Percentiles rank a stretch among this genome's conserved stretches.
These are phyloP conservation scores for Rubia tinctorum DNA, from an alignment of 305 asterid genomes.

Conservation along the genomic window DNA sequence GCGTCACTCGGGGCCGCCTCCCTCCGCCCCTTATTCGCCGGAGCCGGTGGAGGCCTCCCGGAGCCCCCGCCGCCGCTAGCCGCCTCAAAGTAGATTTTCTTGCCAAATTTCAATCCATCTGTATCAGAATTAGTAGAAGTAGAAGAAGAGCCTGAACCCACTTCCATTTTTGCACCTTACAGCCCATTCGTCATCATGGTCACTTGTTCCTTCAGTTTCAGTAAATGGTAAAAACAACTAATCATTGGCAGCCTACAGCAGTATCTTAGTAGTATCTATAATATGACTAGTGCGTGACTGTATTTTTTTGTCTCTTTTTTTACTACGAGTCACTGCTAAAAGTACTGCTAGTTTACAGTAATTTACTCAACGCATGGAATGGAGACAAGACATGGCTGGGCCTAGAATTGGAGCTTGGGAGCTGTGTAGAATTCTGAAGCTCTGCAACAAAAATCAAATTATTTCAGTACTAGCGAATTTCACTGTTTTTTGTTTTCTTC, in stretches of 20 bases:
- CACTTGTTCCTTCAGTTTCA: constrained; percentile 13
- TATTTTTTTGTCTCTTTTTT: neutral
- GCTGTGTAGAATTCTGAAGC: constrained; percentile 20
- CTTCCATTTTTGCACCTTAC: constrained; percentile 33
- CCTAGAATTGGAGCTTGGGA: constrained; percentile 33
- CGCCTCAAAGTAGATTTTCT: constrained; percentile 49
- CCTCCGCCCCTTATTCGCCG: constrained; percentile 44
- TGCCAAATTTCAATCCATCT: constrained; percentile 43
- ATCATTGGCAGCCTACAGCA: neutral
- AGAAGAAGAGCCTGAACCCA: constrained; percentile 33
- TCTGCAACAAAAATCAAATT: constrained; percentile 7
- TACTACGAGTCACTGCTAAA: neutral
- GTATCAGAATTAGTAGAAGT: neutral
- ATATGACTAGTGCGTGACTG: neutral
- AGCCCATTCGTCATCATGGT: constrained; percentile 30
- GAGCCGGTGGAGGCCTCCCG: constrained; percentile 29
- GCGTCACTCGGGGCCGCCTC: constrained; percentile 36
- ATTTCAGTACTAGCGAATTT: neutral
- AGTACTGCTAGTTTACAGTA: neutral
- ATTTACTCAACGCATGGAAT: constrained; percentile 10
- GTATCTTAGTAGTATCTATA: neutral
- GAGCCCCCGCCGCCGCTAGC: constrained; percentile 26
- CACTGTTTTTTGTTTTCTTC: neutral
- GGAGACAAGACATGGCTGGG: constrained; percentile 30
- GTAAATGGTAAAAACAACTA: neutral